Evolutionary conservation across 164 flowering plant species (phyloP), one percentile per base, ranked within the genome.

Genomic region (Brasenia schreberi): DNA sequence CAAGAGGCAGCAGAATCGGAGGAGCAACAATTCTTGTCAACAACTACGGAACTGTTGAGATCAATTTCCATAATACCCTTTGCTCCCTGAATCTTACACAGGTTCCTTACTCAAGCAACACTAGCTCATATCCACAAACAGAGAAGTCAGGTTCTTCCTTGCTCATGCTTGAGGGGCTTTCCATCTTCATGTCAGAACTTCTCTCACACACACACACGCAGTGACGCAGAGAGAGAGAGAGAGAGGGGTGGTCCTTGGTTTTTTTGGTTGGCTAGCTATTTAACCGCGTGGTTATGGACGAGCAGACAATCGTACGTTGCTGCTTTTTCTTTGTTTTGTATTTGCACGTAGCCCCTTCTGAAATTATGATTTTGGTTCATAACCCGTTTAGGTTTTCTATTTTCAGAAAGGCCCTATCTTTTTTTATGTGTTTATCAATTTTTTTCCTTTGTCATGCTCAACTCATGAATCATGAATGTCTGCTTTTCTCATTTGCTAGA

Each of bases 1-100:
- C 56, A 49, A 9, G 56, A 49, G 12, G 56, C 56, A 49, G 56
- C 56, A 6, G 56, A 49, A 49, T 49, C 56, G 16, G 56, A 9
- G 56, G 56, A 49, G 56, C 56, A 49, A 49, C 56, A 49, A 49
- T 49, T 49, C 56, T 49, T 49, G 56, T 14, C 56, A 49, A 49
- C 56, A 14, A 49, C 56, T 14, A 49, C 12, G 6, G 56, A 9
- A 49, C 83, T 83, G 75, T 88, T 90, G 79, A 90, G 80, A 82
- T 90, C 96, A 87, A 90, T 77, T 88, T 90, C 98, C 98, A 92
- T 92, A 69, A 80, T 81, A 45, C 62, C 18, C 65, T 42, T 42
- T 49, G 10, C 14, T 49, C 56, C 56, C 56, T 49, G 56, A 49
- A 49, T 49, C 56, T 33, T 33, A 33, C 10, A 49, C 56, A 9